These are phyloP conservation scores for Fagopyrum tataricum DNA, from an alignment of 148 eudicot genomes.

Conservation along the genomic window DNA sequence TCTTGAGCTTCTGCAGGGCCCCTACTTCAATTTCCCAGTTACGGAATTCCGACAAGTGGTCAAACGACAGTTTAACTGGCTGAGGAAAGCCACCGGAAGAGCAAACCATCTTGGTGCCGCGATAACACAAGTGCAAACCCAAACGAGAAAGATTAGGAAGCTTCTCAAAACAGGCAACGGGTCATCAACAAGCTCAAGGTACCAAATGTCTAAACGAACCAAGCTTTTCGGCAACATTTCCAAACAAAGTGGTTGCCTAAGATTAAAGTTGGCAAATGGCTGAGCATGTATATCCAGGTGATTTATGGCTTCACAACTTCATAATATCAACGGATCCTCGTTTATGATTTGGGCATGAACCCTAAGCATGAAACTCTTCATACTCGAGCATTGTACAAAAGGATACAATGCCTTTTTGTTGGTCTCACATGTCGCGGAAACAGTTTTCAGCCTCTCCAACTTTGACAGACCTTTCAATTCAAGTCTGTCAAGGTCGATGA, in stretches of 20 bases:
- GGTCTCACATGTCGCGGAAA: not conserved
- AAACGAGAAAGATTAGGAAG: not conserved
- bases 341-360: not conserved
- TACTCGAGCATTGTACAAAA: not conserved
- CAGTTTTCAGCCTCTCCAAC: not conserved
- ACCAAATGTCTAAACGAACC: not conserved
- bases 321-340: not conserved
- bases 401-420: not conserved
- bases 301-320: not conserved
- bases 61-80: not conserved
- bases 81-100: not conserved
- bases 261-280: too few relatives aligned
- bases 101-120: not conserved
- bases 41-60: not conserved
- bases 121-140: not conserved
- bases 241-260: not conserved
- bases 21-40: not conserved
- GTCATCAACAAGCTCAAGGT: not conserved
- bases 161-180: not conserved
- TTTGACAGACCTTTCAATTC: not conserved
- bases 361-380: not conserved
- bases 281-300: not conserved
- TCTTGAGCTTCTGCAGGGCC: not conserved
- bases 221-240: not conserved
- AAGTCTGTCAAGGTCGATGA: not conserved